A percentile compares a stretch with the other conserved stretches of the same genome.
These are phyloP conservation scores for Sanghuangporus weigelae DNA, from an alignment of 1,284 basidiomycete genomes.

Conservation along the genomic window DNA sequence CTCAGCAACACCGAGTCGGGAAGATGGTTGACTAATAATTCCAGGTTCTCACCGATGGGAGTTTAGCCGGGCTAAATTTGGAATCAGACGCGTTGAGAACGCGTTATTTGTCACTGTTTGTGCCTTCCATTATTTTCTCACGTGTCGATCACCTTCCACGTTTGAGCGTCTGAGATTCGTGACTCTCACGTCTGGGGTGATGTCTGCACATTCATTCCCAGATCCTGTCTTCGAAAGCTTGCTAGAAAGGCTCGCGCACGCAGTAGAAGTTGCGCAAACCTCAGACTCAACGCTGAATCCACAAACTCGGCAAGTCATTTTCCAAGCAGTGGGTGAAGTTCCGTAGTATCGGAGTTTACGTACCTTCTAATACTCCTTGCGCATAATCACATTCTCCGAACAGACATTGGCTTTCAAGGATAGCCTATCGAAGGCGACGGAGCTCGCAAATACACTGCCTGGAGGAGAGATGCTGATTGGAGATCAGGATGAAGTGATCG, in stretches of 20 bases:
- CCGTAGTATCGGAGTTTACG: not conserved
- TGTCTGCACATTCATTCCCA: constrained; percentile 16
- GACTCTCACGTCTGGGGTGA: not conserved
- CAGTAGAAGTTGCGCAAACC: constrained; percentile 10
- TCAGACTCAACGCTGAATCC: constrained; percentile 12
- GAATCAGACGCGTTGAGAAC: not conserved
- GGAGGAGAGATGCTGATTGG: constrained; percentile 60
- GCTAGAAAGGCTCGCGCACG: constrained; percentile 13
- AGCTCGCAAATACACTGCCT: constrained; percentile 47
- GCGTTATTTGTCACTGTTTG: not conserved
- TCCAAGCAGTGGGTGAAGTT: constrained; percentile 12
- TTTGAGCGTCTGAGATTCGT: not conserved
- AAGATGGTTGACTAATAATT: not conserved
- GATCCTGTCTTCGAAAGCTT: constrained; percentile 17
- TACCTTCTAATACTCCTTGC: not conserved
- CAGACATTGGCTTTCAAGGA: constrained; percentile 66
- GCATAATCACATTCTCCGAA: not conserved
- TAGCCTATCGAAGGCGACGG: constrained; percentile 49
- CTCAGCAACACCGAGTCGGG: not conserved
- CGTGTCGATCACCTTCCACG: not conserved
- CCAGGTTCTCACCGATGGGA: not conserved
- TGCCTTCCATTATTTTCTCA: not conserved
- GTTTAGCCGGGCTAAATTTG: not conserved
- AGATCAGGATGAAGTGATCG: constrained; percentile 62
- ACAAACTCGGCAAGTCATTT: constrained; percentile 15